Conservation (phyloP, 2,329 filamentous ascomycete species). For the Verticillium nonalfalfae region DNA sequence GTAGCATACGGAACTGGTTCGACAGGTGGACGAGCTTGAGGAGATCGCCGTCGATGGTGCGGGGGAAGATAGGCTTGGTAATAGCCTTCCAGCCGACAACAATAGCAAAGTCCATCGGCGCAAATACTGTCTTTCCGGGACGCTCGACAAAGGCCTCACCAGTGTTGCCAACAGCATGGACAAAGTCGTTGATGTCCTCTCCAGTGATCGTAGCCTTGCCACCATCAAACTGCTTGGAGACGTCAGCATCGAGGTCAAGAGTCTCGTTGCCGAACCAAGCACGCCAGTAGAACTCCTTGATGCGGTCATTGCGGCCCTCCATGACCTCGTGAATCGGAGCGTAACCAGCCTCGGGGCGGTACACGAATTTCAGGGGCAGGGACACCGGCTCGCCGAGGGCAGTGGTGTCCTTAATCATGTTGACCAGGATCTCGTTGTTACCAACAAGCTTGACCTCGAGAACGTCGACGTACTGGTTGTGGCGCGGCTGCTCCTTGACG, state of each 20-base stretch:
- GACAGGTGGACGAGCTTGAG: conserved; percentile 95
- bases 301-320: conserved; percentile 90
- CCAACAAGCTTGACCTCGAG: conserved; percentile 74
- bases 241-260: conserved; percentile 75
- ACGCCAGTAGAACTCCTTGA: conserved; percentile 99
- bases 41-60: conserved; percentile 90
- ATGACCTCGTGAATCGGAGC: conserved; percentile 98
- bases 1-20: conserved; percentile 97
- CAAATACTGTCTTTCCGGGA: conserved; percentile 87
- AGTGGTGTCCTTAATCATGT: conserved; percentile 89
- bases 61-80: conserved; percentile 97
- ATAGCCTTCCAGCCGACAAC: conserved; percentile 99
- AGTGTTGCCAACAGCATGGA: conserved; percentile 97
- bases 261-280: conserved; percentile 91
- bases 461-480: conserved; percentile 81
- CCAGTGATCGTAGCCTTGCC: conserved; percentile 81
- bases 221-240: conserved; percentile 85
- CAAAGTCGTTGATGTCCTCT: conserved; percentile 95
- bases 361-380: conserved; percentile 81
- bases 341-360: conserved; percentile 92
- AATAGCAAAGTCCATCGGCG: conserved; percentile 98
- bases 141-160: conserved; percentile 96
- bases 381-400: conserved; percentile 77
- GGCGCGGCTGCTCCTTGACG: conserved; percentile 80
- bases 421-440: conserved; percentile 76